Evolutionary conservation across 2,329 filamentous ascomycete genomes (phyloP).

Genomic region (Phyllosticta citribraziliensis): DNA sequence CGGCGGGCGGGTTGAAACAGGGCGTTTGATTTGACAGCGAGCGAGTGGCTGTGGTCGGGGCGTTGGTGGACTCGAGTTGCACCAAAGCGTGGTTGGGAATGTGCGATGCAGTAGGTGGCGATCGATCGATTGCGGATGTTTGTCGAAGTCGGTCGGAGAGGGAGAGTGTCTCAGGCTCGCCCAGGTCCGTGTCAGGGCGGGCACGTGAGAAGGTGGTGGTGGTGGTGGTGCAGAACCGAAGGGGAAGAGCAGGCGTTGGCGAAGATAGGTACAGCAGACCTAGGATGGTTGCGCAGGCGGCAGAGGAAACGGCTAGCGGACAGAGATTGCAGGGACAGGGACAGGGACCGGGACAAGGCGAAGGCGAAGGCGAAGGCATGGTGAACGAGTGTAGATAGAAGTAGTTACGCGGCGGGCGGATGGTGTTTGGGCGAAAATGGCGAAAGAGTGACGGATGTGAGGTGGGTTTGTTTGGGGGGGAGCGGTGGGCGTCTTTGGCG

Average conservation of each 20-base stretch:
- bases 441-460: no score
- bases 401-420: background rate
- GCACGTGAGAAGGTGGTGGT: background rate
- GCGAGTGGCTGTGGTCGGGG: background rate
- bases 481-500: background rate
- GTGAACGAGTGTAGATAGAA: background rate
- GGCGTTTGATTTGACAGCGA: background rate
- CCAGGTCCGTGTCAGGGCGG: no score
- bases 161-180: background rate
- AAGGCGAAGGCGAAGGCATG: no score
- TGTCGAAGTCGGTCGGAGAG: background rate
- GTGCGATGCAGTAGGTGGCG: background rate
- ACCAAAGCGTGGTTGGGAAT: background rate
- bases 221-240: background rate
- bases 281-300: background rate
- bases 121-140: background rate
- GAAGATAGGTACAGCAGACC: no score
- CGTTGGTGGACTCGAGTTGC: background rate
- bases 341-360: no score
- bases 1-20: background rate
- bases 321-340: background rate
- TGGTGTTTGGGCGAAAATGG: background rate
- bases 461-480: background rate
- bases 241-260: no score
- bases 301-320: background rate